Evolutionary conservation across 305 asterid genomes (phyloP).

Genomic region (Salvia sclarea): DNA sequence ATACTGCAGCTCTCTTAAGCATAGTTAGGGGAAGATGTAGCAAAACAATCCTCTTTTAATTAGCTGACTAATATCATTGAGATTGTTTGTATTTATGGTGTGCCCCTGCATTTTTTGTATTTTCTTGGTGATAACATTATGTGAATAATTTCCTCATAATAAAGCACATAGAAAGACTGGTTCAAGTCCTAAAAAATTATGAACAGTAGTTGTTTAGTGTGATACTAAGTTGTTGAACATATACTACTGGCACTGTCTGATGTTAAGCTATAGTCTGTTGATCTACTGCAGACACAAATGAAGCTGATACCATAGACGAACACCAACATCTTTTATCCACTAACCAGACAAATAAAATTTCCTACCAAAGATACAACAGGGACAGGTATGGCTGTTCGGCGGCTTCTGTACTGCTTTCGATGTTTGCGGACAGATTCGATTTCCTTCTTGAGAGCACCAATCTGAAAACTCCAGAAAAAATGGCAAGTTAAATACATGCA

Average conservation of each 20-base stretch:
- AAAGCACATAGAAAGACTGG: neutral
- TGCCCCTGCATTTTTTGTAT: conserved; percentile 1
- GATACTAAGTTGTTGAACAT: neutral
- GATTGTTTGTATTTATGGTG: neutral
- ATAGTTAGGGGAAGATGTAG: no score
- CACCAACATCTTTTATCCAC: conserved; percentile 15
- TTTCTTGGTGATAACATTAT: neutral
- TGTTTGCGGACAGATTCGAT: conserved; percentile 91
- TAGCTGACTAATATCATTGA: neutral
- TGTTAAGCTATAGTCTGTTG: conserved; percentile 7
- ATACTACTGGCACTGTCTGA: neutral
- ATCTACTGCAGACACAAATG: conserved; percentile 7
- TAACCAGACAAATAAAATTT: conserved; percentile 13
- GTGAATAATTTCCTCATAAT: neutral
- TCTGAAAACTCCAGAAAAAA: conserved; percentile 46
- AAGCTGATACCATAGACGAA: conserved; percentile 14
- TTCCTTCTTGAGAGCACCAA: conserved; percentile 85
- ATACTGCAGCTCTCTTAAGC: neutral
- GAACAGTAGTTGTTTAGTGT: neutral
- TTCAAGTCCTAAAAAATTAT: no score
- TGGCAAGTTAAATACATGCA: conserved; percentile 27
- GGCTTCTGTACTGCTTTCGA: conserved; percentile 87
- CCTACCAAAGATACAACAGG: conserved; percentile 95
- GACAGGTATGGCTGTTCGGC: conserved; percentile 69
- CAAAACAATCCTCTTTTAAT: conserved; percentile 19